These are phyloP conservation scores for Biscogniauxia mediterranea DNA, from an alignment of 2,329 filamentous ascomycete species.

Conservation along the genomic window DNA sequence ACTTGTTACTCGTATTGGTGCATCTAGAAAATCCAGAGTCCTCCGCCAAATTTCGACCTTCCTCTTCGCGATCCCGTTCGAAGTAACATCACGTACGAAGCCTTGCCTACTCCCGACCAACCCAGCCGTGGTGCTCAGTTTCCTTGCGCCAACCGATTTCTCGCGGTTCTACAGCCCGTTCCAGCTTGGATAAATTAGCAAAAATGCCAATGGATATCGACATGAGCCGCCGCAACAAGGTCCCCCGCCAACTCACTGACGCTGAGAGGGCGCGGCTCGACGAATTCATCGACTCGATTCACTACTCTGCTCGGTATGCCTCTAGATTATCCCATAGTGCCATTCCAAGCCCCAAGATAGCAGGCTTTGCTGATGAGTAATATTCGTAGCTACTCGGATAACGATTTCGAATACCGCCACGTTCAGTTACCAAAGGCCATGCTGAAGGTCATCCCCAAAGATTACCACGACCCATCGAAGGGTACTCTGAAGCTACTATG, in stretches of 20 bases:
- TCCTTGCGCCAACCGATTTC: not conserved
- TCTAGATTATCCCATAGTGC: conserved; percentile 1
- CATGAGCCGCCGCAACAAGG: conserved; percentile 79
- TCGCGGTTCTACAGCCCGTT: not conserved
- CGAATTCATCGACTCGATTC: conserved; percentile 89
- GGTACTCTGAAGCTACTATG: conserved; percentile 94
- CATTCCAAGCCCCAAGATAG: conserved; percentile 6
- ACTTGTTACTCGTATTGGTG: no score
- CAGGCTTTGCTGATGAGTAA: conserved; percentile 9
- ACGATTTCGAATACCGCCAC: conserved; percentile 93
- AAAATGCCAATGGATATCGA: conserved; percentile 63
- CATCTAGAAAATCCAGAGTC: no score
- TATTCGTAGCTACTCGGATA: conserved; percentile 81
- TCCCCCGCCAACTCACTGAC: conserved; percentile 76
- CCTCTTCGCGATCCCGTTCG: not conserved
- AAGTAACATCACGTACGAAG: not conserved
- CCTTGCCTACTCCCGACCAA: not conserved
- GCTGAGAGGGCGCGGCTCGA: conserved; percentile 80
- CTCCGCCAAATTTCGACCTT: no score
- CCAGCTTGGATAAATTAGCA: not conserved
- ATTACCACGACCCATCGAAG: conserved; percentile 85
- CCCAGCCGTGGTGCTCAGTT: not conserved
- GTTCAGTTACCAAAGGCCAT: conserved; percentile 97
- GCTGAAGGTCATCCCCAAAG: conserved; percentile 94
- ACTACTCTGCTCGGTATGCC: conserved; percentile 85